Conservation (phyloP, 768 basidiomycete species). For the Boletales sp. region DNA sequence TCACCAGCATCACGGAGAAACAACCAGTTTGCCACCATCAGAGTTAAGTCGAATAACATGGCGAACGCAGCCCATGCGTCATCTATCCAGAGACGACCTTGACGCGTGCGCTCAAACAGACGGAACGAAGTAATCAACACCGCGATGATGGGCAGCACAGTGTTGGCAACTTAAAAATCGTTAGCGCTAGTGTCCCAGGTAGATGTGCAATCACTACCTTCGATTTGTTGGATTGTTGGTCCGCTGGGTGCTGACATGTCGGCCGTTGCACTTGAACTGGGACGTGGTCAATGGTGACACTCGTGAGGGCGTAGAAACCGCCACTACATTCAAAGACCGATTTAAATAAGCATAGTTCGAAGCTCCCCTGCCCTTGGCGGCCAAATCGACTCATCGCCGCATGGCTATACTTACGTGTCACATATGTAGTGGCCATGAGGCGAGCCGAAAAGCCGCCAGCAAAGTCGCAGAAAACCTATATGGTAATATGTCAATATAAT, state of each 20-base stretch:
- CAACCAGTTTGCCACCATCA: constrained; percentile 1
- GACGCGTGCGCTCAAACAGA: constrained; percentile 1
- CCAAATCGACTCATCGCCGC: no score
- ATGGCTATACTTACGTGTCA: no score
- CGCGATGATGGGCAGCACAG: constrained; percentile 1
- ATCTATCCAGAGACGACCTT: constrained; percentile 5
- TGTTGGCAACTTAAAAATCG: neutral
- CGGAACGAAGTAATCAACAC: constrained; percentile 2
- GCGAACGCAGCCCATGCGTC: constrained; percentile 1
- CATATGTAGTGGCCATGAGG: no score
- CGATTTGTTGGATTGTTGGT: constrained; percentile 2
- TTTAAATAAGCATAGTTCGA: no score
- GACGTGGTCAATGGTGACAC: no score
- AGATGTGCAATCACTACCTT: neutral
- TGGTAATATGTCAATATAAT: no score
- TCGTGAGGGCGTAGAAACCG: no score
- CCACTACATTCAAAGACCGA: no score
- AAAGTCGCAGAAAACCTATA: no score
- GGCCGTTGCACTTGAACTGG: no score
- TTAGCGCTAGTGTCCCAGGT: neutral
- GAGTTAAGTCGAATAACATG: neutral
- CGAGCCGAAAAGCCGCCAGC: no score
- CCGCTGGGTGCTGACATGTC: neutral
- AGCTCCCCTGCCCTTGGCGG: no score
- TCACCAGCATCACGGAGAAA: constrained; percentile 3